These are phyloP conservation scores for Nitzschia sp. DNA, from an alignment of 108 stramenopile genomes.

Conservation along the genomic window DNA sequence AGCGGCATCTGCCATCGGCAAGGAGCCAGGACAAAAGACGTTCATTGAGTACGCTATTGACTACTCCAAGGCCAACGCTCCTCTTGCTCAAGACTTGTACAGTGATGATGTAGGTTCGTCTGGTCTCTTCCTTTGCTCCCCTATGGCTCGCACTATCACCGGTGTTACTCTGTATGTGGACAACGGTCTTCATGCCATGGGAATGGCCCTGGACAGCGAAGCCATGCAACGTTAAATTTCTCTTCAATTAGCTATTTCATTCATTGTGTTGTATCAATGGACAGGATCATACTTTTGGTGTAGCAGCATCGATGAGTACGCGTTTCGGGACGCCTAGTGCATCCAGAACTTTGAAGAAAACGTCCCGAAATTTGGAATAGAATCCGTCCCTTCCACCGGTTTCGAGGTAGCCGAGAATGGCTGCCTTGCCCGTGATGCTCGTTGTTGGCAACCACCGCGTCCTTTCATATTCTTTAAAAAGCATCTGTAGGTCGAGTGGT, in stretches of 20 bases:
- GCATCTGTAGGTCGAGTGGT: slow-evolving; percentile 27
- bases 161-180: slow-evolving; percentile 93
- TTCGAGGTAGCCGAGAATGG: slow-evolving; percentile 80
- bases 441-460: slow-evolving; percentile 73
- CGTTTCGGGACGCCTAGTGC: slow-evolving; percentile 62
- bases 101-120: slow-evolving; percentile 96
- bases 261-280: not conserved
- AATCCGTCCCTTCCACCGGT: slow-evolving; percentile 54
- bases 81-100: slow-evolving; percentile 95
- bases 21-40: slow-evolving; percentile 91
- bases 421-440: slow-evolving; percentile 71
- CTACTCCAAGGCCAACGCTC: slow-evolving; percentile 96
- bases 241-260: slow-evolving; percentile 6
- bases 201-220: slow-evolving; percentile 88
- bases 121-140: slow-evolving; percentile 89
- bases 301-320: slow-evolving; percentile 68
- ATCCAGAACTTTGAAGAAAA: slow-evolving; percentile 62
- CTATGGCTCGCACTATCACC: slow-evolving; percentile 88
- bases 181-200: slow-evolving; percentile 92
- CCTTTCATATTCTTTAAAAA: slow-evolving; percentile 65
- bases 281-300: slow-evolving; percentile 50
- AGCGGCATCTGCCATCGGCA: slow-evolving; percentile 93
- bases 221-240: slow-evolving; percentile 48
- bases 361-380: slow-evolving; percentile 67
- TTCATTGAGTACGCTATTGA: slow-evolving; percentile 99